phyloP scores from a whole-genome alignment of 805 yeast species.

The Cyberlindnera maritima region DNA sequence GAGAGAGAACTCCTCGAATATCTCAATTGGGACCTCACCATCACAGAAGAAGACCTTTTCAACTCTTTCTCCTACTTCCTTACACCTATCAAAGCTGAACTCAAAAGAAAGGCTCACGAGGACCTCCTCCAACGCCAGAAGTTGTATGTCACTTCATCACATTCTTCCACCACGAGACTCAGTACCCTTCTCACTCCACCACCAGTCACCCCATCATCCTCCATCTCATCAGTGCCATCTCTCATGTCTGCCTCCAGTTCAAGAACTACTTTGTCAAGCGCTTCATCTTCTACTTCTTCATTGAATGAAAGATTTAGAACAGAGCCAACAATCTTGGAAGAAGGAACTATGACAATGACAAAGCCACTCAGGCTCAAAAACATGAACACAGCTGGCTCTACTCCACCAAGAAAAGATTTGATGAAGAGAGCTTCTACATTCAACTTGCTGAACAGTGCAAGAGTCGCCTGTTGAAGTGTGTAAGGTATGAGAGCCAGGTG shows the following conservation, averaged over 20 bases:
- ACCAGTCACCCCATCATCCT: conserved; percentile 27
- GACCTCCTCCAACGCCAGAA: conserved; percentile 26
- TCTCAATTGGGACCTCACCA: conserved; percentile 80
- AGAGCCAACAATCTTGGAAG: conserved; percentile 10
- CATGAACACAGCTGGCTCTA: conserved; percentile 15
- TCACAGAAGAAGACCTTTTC: conserved; percentile 67
- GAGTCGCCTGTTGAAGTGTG: conserved; percentile 4
- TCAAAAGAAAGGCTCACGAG: conserved; percentile 25
- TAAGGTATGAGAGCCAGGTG: no score
- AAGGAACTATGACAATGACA: conserved; percentile 10
- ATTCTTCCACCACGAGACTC: conserved; percentile 17
- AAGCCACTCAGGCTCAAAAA: conserved; percentile 25
- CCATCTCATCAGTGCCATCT: conserved; percentile 33
- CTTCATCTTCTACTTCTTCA: conserved; percentile 18
- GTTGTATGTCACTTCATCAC: conserved; percentile 21
- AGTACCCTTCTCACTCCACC: conserved; percentile 13
- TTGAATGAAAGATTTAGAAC: conserved; percentile 15
- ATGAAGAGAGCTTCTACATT: conserved; percentile 9
- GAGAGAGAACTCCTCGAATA: conserved; percentile 84
- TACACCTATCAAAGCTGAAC: conserved; percentile 57
- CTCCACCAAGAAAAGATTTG: conserved; percentile 10
- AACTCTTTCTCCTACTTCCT: conserved; percentile 73
- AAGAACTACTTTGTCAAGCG: conserved; percentile 33
- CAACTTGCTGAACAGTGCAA: conserved; percentile 11
- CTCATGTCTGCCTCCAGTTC: conserved; percentile 40